Evolutionary conservation across 169 alveolate genomes (phyloP).

Genomic region (Cryptosporidium parvum): DNA sequence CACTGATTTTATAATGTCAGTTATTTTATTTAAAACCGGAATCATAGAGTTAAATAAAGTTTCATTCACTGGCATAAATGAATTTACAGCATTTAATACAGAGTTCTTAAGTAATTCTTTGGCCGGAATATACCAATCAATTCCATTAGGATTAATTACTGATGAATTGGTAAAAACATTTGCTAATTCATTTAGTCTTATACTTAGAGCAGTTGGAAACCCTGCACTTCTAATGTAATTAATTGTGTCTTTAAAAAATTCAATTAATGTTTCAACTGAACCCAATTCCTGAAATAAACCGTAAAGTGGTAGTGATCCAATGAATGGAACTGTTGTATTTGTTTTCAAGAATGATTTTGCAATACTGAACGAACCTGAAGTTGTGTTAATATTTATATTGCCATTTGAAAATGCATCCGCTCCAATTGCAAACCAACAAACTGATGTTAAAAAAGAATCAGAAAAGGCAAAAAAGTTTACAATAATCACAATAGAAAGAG

Average conservation of each 20-base stretch:
- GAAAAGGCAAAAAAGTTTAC: conserved; percentile 10
- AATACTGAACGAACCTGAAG: conserved; percentile 43
- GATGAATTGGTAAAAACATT: conserved; percentile 23
- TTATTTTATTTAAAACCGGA: conserved; percentile 22
- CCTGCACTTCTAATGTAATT: conserved; percentile 53
- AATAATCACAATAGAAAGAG: conserved; percentile 5
- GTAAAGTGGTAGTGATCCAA: conserved; percentile 56
- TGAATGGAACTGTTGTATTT: conserved; percentile 57
- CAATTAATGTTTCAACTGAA: conserved; percentile 28
- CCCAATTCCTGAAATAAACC: conserved; percentile 57
- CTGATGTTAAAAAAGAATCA: conserved; percentile 36
- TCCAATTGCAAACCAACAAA: conserved; percentile 68
- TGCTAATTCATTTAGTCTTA: conserved; percentile 29
- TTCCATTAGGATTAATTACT: conserved; percentile 23
- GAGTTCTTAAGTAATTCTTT: background rate
- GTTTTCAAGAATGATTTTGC: conserved; percentile 25
- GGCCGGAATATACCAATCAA: conserved; percentile 50
- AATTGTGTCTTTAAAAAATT: conserved; percentile 4
- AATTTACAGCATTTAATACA: conserved; percentile 18
- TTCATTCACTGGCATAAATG: conserved; percentile 31
- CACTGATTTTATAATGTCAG: background rate
- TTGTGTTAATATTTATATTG: conserved; percentile 35
- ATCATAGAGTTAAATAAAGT: conserved; percentile 36
- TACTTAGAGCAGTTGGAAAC: conserved; percentile 34
- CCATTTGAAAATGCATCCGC: conserved; percentile 72